Evolutionary conservation across 2,329 filamentous ascomycete genomes (phyloP).

Genomic region (Talaromyces verruculosus): DNA sequence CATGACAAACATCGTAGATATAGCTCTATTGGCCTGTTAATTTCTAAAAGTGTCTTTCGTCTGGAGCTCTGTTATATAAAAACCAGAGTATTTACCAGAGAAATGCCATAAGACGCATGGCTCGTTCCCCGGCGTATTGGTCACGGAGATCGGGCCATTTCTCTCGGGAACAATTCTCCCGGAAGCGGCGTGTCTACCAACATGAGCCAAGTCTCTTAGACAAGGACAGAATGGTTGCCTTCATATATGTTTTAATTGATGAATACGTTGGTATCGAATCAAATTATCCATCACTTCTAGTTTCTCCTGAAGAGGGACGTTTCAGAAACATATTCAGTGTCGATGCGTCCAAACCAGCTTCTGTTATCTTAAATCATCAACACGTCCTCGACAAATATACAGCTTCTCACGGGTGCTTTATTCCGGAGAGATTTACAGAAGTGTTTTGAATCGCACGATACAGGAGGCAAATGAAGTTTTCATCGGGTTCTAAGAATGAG

Average conservation of each 20-base stretch:
- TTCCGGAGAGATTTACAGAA: neutral
- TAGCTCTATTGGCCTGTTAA: too few relatives aligned
- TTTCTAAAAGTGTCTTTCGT: too few relatives aligned
- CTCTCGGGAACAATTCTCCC: neutral
- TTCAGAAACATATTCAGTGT: neutral
- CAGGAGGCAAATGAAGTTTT: neutral
- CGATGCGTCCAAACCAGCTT: too few relatives aligned
- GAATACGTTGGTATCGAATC: neutral
- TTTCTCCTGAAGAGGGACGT: neutral
- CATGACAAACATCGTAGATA: too few relatives aligned
- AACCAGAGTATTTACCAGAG: neutral
- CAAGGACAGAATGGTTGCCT: neutral
- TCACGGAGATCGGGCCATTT: neutral
- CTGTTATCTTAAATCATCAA: too few relatives aligned
- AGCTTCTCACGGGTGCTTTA: neutral
- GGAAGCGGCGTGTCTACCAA: neutral
- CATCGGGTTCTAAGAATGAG: neutral
- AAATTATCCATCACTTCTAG: neutral
- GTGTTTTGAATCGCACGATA: neutral
- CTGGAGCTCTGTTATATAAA: too few relatives aligned
- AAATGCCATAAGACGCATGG: neutral
- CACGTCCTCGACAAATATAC: neutral
- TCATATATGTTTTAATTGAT: neutral
- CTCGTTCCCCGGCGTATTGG: neutral
- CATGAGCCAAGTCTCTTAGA: neutral